Evolutionary conservation across 768 basidiomycete genomes (phyloP), one percentile per base, ranked within the genome.

Genomic region (Boletus bicolor): DNA sequence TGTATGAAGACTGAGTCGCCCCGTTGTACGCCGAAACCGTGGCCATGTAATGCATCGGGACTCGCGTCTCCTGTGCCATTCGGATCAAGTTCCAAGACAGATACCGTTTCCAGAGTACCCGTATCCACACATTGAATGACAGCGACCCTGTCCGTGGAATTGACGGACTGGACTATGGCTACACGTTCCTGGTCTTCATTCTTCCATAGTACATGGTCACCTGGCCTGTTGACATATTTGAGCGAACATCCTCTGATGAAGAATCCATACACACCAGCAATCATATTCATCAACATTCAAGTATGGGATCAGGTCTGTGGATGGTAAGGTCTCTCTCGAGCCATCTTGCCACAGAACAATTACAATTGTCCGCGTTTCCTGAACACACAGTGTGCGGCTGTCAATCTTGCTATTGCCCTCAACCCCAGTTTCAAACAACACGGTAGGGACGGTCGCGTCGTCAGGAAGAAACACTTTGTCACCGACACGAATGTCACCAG

Each of bases 291-390:
- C 94, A 10, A 92, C 82, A 57, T 91, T 91, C 49, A 88, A 68
- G 67, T 95, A 89, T 4, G 92, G 93, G 42, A 94, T 84, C 19
- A 95, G 73, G 21, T 84, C 79, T 10, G 77, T 81, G 24, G 91
- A 80, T 44, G 73, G 77, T 38, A 87, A 52, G 3, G 75, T 79
- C 71, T 93, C 89, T 47, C 70, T 75, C 19, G 76, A 79, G 24
- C 93, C 93, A 67, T 92, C 86, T 75, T 97, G 94, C 95, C 95
- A 98, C 11, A 95, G 68, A 34, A 98, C 76, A 28, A 82, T 79
- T 26, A 89, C 75, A 9, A 70, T 75, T n/a, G 92, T 89, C 52
- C 79, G 75, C 4, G 88, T 89, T 72, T 89, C 84, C 42, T 76
- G 79, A 19, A 96, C 87, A 28, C 81, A 75, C 55, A 85, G 79